Base-by-base conservation (phyloP, 2,329 filamentous ascomycete genomes). In the Exserohilum turcica region DNA sequence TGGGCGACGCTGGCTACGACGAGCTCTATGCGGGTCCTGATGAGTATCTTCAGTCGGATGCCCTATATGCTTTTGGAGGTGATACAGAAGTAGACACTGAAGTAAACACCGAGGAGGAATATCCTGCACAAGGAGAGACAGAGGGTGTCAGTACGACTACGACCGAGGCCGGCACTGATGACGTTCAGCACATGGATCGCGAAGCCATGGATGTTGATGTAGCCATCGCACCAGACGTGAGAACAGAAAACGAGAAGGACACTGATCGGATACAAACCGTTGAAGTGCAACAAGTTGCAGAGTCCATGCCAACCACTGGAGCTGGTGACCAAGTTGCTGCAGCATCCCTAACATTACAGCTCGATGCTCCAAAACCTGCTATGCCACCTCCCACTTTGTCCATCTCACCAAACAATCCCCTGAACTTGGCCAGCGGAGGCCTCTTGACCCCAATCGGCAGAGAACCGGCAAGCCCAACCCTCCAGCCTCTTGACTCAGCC, bases 21-120 rank as follows among this genome's bases (percentile, higher is more conserved):
- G 61, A 68, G 13, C 56, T 67, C 3, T 67, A 68, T 44, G 59
- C 60, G 29, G 65, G 49, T 7, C 64, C 68, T 5, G 49, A 65
- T 28, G 66, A 70, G 12, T 27, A 52, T 19, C 54, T 87, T 1
- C 84, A 84, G 5, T 89, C 84, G 43, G 87, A 88, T 4, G 81
- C 86, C 64, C 79, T 78, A 16, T 74, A 80, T 61, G 60, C 63
- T 21, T 63, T 65, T 47, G 64, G 61, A 27, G 68, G 65, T 9
- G 70, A 72, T 38, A 70, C 70, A 1, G 65, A 70, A 40, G 54
- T 64, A 9, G 67, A 71, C 12, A 71, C 67, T 1, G 63, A 66
- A 37, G 54, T 59, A 6, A 59, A 58, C 13, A 56, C 58, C 12
- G 58, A 59, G 19, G 57, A 62, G 32, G 64, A 61, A 15, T 52